Base-by-base conservation (phyloP, 371 early-diverging fungal species). In the Apophysomyces elegans region DNA sequence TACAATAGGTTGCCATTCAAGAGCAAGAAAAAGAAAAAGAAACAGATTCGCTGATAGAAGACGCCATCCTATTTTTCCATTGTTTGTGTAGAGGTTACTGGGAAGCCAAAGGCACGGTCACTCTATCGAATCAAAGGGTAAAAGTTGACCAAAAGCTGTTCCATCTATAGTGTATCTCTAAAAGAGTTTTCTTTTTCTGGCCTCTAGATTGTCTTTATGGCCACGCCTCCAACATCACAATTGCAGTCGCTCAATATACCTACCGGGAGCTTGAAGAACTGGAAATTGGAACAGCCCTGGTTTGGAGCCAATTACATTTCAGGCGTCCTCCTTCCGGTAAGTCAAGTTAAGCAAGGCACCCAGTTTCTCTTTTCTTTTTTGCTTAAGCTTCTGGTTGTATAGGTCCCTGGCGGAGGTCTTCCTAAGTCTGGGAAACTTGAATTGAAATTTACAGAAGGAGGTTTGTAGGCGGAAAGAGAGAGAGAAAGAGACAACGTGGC, bases 271-370 rank as follows among this genome's bases (percentile, higher is more conserved):
- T 63, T 81, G 8, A 77, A 76, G 57, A 68, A 73, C 13, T 81
- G 82, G 66, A 76, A 73, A 37, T 59, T 83, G 18, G 75, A 84
- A 44, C 84, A 86, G 54, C 86, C 86, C 21, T 86, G 86, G 86
- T 86, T 86, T 68, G 80, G 77, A 1, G 84, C 86, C n/a, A 86
- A 86, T 62, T 81, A 77, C 60, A 73, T 83, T n/a, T 46, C 66
- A 12, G 80, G 77, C 11, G 65, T 61, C 14, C 75, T 84, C 2
- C 39, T 77, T 16, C 84, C 84, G 5, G 84, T 84, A 80, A 60
- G 74, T 62, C 14, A 12, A 54, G 45, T 21, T 32, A 16, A 32
- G 59, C 12, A 38, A 4, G 39, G 32, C 32, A 26, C 0, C 32
- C 32, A 26, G 32, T 26, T 26, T 26, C 2, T 26, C 32, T 26